Base-by-base conservation (phyloP, 805 yeast species). In the Lipomyces sp. region DNA sequence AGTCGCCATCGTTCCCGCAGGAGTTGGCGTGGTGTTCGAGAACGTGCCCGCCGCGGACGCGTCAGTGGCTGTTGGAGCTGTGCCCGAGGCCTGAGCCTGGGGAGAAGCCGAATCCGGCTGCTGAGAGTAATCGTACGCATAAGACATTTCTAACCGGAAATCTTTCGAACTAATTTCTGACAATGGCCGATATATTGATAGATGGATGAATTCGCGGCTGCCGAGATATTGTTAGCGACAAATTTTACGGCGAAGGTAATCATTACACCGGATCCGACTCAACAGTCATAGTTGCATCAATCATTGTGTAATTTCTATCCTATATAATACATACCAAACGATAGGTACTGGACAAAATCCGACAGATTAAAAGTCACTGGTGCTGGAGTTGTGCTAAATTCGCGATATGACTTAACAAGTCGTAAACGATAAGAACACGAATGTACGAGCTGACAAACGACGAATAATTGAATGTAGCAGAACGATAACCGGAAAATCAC, bases 51-150 rank as follows among this genome's bases (percentile, higher is more conserved):
- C 71, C n/a, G 64, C 70, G 59, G 66, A 63, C 37, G 62, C 63
- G 62, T 57, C 59, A 24, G 53, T 51, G n/a, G 70, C 60, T n/a
- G 66, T 53, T 5, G 63, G 57, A 35, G 56, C 62, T 24, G 68
- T 58, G 11, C 33, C 56, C 48, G 70, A 34, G 24, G 67, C 50
- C n/a, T 57, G 62, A 51, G 63, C 55, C 62, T 65, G 67, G 32
- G 71, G 70, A n/a, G 69, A 65, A 32, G 68, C 69, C 33, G 69
- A 45, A 53, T 66, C 70, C 24, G 30, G 71, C 57, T 65, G 72
- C 62, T 64, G 69, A 32, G 72, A 50, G 69, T 70, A 69, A 42
- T 70, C 72, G 67, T 67, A 69, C 29, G 69, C 60, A 65, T 66
- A 70, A 45, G 73, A 69, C 73, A 70, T 69, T 34, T 32, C 34